phyloP scores from a whole-genome alignment of 257 asterid genomes.

The Thymus quinquecostatus region DNA sequence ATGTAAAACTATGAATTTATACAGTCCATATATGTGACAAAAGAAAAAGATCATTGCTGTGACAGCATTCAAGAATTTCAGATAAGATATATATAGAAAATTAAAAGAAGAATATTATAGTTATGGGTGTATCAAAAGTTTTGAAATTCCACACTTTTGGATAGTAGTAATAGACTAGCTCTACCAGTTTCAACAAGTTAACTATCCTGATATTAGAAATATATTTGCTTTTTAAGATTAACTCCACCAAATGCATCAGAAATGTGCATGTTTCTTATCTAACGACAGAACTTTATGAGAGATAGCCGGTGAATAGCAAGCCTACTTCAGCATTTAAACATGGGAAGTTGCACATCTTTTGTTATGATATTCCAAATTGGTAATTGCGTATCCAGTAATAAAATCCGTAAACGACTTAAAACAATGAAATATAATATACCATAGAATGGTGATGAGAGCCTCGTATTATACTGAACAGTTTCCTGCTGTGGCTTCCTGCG shows the following conservation, averaged over 20 bases:
- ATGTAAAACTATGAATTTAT: too few relatives aligned
- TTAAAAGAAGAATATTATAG: too few relatives aligned
- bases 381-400: conserved; percentile 2
- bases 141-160: too few relatives aligned
- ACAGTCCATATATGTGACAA: too few relatives aligned
- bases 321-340: not conserved
- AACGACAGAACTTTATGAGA: not conserved
- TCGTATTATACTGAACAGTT: conserved; percentile 56
- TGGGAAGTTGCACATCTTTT: conserved; percentile 1
- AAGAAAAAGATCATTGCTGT: too few relatives aligned
- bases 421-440: conserved; percentile 48
- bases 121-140: too few relatives aligned
- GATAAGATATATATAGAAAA: too few relatives aligned
- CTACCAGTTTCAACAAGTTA: not conserved
- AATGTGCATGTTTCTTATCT: not conserved
- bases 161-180: not conserved
- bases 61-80: too few relatives aligned
- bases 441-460: conserved; percentile 59
- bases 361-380: conserved; percentile 6
- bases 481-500: conserved; percentile 92
- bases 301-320: not conserved
- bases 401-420: conserved; percentile 6
- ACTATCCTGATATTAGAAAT: not conserved
- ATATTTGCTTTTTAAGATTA: not conserved
- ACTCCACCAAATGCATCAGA: not conserved